Evolutionary conservation across 2,329 filamentous ascomycete genomes (phyloP).

Genomic region (Alternaria brassicae): DNA sequence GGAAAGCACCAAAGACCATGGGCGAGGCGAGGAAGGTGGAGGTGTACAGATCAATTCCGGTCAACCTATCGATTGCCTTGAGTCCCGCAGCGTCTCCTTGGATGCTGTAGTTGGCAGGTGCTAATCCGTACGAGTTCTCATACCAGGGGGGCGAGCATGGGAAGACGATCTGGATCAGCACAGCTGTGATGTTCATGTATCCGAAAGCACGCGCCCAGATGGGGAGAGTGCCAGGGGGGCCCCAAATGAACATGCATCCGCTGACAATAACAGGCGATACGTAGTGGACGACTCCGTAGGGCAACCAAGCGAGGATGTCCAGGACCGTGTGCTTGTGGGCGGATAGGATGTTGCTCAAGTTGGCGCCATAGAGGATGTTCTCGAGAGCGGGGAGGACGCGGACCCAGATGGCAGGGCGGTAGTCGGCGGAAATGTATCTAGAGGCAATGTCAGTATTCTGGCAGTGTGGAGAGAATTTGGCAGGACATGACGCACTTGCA

Average conservation of each 20-base stretch:
- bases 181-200: conserved; percentile 88
- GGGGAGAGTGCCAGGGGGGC: conserved; percentile 81
- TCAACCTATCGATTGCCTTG: conserved; percentile 85
- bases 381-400: conserved; percentile 92
- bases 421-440: conserved; percentile 88
- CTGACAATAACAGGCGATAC: conserved; percentile 83
- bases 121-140: conserved; percentile 88
- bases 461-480: not conserved
- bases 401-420: conserved; percentile 93
- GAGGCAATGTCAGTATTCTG: conserved; percentile 23
- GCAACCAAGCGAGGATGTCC: conserved; percentile 89
- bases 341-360: conserved; percentile 93
- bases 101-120: conserved; percentile 92
- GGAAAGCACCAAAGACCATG: conserved; percentile 93
- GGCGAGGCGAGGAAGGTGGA: conserved; percentile 90
- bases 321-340: conserved; percentile 84
- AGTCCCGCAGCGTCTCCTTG: conserved; percentile 87
- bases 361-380: conserved; percentile 95
- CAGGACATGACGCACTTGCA: conserved; percentile 74
- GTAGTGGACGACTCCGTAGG: conserved; percentile 91
- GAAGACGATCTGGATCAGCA: conserved; percentile 86
- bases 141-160: conserved; percentile 98
- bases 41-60: conserved; percentile 91
- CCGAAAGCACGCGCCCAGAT: conserved; percentile 88
- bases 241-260: conserved; percentile 83